These are phyloP conservation scores for Sporothrix schenckii DNA, from an alignment of 2,329 filamentous ascomycete genomes.

Conservation along the genomic window DNA sequence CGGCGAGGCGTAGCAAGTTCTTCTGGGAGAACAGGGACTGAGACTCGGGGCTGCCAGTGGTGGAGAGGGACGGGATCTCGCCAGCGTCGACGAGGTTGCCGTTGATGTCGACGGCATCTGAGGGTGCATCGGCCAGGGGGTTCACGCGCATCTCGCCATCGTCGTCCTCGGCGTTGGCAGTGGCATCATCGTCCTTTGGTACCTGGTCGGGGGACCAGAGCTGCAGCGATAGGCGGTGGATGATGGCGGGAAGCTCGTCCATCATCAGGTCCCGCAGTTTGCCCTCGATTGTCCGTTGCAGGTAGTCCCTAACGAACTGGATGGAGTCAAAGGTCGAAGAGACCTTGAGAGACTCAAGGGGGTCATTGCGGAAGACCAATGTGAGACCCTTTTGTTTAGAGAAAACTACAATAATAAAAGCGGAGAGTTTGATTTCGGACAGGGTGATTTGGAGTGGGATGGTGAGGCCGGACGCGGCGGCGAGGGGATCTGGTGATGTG, in stretches of 20 bases:
- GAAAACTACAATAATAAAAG: constrained; percentile 97
- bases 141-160: constrained; percentile 68
- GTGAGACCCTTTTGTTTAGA: constrained; percentile 97
- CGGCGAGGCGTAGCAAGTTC: constrained; percentile 80
- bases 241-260: constrained; percentile 95
- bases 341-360: constrained; percentile 95
- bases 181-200: constrained; percentile 64
- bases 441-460: constrained; percentile 97
- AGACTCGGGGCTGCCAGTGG: constrained; percentile 78
- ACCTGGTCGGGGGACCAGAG: constrained; percentile 88
- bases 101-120: constrained; percentile 79
- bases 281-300: constrained; percentile 93
- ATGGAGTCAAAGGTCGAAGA: constrained; percentile 99
- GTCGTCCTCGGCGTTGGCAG: constrained; percentile 55
- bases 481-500: constrained; percentile 88
- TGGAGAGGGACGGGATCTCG: constrained; percentile 73
- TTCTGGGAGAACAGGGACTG: constrained; percentile 95
- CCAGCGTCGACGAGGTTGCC: constrained; percentile 76
- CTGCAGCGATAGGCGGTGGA: constrained; percentile 85
- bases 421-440: constrained; percentile 92
- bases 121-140: constrained; percentile 77
- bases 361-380: constrained; percentile 96
- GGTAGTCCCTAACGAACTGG: constrained; percentile 94
- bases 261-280: constrained; percentile 93
- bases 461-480: constrained; percentile 86